Percentiles rank a stretch among this genome's conserved stretches.
Conservation (phyloP, 2,329 filamentous ascomycete genomes). For the Diaporthe caulivora region DNA sequence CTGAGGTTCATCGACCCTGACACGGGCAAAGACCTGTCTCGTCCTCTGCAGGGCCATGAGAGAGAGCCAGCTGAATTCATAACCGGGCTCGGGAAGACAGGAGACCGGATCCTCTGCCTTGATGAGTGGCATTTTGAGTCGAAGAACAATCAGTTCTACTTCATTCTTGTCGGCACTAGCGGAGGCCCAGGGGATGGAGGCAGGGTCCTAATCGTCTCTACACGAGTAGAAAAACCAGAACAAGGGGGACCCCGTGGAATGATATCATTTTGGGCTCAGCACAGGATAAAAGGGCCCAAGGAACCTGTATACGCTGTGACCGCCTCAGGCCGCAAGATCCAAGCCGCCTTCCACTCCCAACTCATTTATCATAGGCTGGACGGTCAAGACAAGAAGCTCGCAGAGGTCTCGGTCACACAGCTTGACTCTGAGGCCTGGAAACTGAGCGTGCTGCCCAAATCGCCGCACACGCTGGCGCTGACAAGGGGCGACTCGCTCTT, state of each 20-base stretch:
- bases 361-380: slow-evolving; percentile 54
- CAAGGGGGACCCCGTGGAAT: slow-evolving; percentile 46
- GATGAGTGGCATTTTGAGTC: slow-evolving; percentile 73
- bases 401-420: slow-evolving; percentile 57
- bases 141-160: slow-evolving; percentile 69
- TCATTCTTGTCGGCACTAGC: slow-evolving; percentile 71
- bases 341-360: slow-evolving; percentile 51
- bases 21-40: slow-evolving; percentile 64
- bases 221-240: slow-evolving; percentile 49
- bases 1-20: slow-evolving; percentile 69
- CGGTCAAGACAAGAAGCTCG: slow-evolving; percentile 63
- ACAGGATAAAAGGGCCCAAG: slow-evolving; percentile 57
- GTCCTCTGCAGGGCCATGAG: slow-evolving; percentile 50
- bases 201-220: slow-evolving; percentile 67
- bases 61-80: slow-evolving; percentile 59
- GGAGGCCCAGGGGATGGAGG: slow-evolving; percentile 51
- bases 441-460: slow-evolving; percentile 54
- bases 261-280: slow-evolving; percentile 68
- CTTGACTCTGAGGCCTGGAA: slow-evolving; percentile 64
- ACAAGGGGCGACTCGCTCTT: slow-evolving; percentile 68
- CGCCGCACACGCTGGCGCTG: slow-evolving; percentile 62
- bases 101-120: slow-evolving; percentile 71
- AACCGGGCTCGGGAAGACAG: slow-evolving; percentile 66
- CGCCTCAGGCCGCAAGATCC: slow-evolving; percentile 21
- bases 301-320: slow-evolving; percentile 67